Evolutionary conservation across 2,329 filamentous ascomycete species (phyloP), one percentile per base, ranked within the genome.

Genomic region (Ceratocystis albifundus): DNA sequence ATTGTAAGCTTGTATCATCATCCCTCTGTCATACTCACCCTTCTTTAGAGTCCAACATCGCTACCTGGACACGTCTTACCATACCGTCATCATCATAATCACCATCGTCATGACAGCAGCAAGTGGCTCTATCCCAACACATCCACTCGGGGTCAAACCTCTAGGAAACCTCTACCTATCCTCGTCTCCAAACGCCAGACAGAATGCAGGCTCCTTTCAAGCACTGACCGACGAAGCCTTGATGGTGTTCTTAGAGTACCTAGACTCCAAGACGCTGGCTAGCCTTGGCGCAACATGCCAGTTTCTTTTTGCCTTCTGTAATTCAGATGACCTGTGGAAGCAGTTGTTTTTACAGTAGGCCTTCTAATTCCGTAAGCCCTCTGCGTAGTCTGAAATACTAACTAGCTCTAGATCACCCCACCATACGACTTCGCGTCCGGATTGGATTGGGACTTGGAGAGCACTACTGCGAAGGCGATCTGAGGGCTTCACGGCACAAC

Each of bases 251-350:
- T 76, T 96, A 69, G 93, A 96, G 74, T 84, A 79, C 71, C 79
- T 96, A 59, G 87, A 92, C 71, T 78, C 82, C 62, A 71, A 75
- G 8, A 78, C 80, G 64, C 77, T 97, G 64, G 75, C 86, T 66
- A 77, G 76, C 6, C 77, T 97, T 53, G 90, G 90, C 7, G 82
- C 83, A 66, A 88, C 91, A 4, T 96, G 92, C 79, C 90, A 86
- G 74, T 91, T 89, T 65, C 77, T 97, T 17, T 93, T 91, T 79
- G 92, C 91, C 1, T 95, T 93, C 73, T 88, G 87, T 65, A 81
- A 87, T 62, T 84, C 84, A 61, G 93, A 96, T 70, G 93, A 97
- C 71, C 75, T 96, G 45, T 97, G 93, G 93, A 92, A 94, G 75
- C 76, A 85, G 20, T 75, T 96, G 22, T 95, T 93, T 72, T 80